Percentiles rank a stretch among this genome's conserved stretches.
Evolutionary conservation across 2,329 filamentous ascomycete species (phyloP).

Genomic region (Pleomassaria siparia): DNA sequence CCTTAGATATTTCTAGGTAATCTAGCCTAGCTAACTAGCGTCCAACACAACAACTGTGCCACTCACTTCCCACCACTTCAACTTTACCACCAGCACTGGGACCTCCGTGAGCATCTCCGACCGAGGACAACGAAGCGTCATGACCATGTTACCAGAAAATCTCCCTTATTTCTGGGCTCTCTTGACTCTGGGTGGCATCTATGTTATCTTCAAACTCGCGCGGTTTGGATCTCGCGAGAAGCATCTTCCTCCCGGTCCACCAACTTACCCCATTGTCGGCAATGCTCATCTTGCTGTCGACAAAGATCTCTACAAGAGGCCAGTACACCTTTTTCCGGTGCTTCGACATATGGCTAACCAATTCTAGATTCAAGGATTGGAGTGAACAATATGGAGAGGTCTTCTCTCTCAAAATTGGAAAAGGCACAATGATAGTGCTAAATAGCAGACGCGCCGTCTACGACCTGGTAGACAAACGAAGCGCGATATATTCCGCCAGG

Average conservation of each 20-base stretch:
- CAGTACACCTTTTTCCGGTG: conserved; percentile 4
- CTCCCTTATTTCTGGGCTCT: conserved; percentile 12
- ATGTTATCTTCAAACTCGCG: conserved; percentile 17
- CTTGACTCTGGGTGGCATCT: conserved; percentile 6
- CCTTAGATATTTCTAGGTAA: not conserved
- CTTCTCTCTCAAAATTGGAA: conserved; percentile 22
- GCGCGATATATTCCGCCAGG: conserved; percentile 17
- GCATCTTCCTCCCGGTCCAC: conserved; percentile 29
- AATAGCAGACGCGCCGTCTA: conserved; percentile 19
- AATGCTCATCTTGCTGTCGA: conserved; percentile 25
- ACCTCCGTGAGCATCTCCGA: conserved; percentile 1
- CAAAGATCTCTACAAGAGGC: conserved; percentile 19
- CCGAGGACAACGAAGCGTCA: conserved; percentile 1
- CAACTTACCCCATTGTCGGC: conserved; percentile 27
- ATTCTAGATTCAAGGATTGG: conserved; percentile 21
- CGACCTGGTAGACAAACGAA: conserved; percentile 20
- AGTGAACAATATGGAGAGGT: conserved; percentile 21
- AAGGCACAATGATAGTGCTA: conserved; percentile 21
- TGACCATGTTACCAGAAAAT: conserved; percentile 5
- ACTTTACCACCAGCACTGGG: conserved; percentile 1
- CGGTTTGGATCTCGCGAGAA: conserved; percentile 27
- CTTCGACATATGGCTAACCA: conserved; percentile 8
- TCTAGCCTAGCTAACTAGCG: conserved; percentile 1
- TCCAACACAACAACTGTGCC: not conserved
- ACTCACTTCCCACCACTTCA: conserved; percentile 1